A percentile compares a stretch with the other conserved stretches of the same genome.
phyloP scores from a whole-genome alignment of 257 asterid species.

The Solanum ossicruentum region DNA sequence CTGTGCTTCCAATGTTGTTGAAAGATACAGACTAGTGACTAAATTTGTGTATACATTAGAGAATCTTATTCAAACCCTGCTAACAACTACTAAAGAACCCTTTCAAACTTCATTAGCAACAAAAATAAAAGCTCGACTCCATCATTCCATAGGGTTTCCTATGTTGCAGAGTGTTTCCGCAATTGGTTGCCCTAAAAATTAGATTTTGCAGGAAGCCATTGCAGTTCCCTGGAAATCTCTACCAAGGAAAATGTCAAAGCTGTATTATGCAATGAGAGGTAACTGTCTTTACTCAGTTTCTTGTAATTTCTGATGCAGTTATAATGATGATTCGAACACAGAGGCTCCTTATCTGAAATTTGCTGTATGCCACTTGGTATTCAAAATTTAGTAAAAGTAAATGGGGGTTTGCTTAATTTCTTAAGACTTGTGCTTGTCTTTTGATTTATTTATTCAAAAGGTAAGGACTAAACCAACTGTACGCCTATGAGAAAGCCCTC shows the following conservation, averaged over 20 bases:
- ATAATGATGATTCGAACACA: neutral
- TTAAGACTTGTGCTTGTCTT: neutral
- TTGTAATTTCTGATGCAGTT: neutral
- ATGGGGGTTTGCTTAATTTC: neutral
- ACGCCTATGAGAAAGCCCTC: neutral
- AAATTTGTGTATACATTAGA: neutral
- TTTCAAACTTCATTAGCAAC: neutral
- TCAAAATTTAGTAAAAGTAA: neutral
- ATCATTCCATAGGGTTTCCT: neutral
- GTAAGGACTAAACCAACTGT: neutral
- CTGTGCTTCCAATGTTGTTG: neutral
- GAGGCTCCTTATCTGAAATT: neutral
- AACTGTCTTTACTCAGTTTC: neutral
- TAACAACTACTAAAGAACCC: neutral
- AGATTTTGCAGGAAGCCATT: constrained; percentile 59
- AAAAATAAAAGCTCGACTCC: neutral
- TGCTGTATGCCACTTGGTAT: neutral
- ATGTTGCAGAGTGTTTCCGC: neutral
- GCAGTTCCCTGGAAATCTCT: constrained; percentile 84
- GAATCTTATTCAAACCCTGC: neutral
- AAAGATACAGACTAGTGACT: neutral
- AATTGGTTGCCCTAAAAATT: neutral
- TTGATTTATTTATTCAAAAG: neutral
- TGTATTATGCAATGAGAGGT: constrained; percentile 92
- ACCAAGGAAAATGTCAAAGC: constrained; percentile 71